These are phyloP conservation scores for Miscanthus lutarioriparius DNA, from an alignment of 176 grass and related monocot genomes.

Conservation along the genomic window DNA sequence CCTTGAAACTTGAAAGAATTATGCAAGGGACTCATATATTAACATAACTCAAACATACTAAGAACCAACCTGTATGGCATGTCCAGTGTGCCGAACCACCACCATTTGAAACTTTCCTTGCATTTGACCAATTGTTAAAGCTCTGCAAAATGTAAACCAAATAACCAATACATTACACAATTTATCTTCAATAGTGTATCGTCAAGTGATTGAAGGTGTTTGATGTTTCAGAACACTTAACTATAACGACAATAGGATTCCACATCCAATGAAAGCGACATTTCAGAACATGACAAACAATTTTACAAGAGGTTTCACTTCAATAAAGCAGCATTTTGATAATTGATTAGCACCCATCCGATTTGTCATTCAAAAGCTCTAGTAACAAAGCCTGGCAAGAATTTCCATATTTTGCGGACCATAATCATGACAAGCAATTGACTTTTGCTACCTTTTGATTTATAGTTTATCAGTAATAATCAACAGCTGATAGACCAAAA, in stretches of 20 bases:
- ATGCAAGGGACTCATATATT: background rate
- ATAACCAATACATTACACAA: conserved; percentile 26
- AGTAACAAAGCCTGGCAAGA: background rate
- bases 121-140: conserved; percentile 99
- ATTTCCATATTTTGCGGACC: background rate
- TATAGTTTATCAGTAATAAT: background rate
- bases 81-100: conserved; percentile 83
- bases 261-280: conserved; percentile 1
- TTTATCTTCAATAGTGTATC: conserved; percentile 14
- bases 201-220: background rate
- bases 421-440: background rate
- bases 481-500: background rate
- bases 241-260: background rate
- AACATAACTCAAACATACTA: conserved; percentile 20
- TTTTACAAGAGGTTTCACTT: conserved; percentile 1
- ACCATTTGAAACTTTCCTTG: conserved; percentile 99
- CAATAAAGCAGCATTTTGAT: conserved; percentile 4
- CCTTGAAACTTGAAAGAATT: conserved; percentile 31
- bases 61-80: conserved; percentile 89
- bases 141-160: conserved; percentile 47
- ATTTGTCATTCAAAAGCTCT: conserved; percentile 22
- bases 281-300: conserved; percentile 8
- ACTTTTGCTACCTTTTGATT: background rate
- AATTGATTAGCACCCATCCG: background rate
- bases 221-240: conserved; percentile 21